Evolutionary conservation across 768 basidiomycete genomes (phyloP).

Genomic region (Gelatoporia subvermispora): DNA sequence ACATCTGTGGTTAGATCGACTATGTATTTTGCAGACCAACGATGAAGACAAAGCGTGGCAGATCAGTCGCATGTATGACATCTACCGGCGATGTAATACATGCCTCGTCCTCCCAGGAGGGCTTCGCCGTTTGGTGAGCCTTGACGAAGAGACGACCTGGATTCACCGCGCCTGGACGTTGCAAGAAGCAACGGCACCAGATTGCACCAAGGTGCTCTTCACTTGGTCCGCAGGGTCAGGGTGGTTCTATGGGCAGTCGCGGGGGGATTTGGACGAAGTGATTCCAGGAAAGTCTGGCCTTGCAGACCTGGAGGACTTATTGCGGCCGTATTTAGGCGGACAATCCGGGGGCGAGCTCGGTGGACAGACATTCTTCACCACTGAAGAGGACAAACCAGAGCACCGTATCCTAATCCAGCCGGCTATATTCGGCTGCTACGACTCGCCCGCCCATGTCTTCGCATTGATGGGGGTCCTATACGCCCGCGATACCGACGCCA

Average conservation of each 20-base stretch:
- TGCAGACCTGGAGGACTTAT: neutral
- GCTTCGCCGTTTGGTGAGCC: slow-evolving; percentile 4
- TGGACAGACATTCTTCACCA: no score
- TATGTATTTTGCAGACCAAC: slow-evolving; percentile 9
- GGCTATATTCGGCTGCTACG: neutral
- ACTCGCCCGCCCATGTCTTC: neutral
- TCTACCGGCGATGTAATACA: slow-evolving; percentile 2
- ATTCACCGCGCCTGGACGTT: slow-evolving; percentile 13
- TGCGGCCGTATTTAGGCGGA: no score
- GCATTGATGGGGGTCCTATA: no score
- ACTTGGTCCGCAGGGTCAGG: neutral
- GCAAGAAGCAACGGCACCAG: slow-evolving; percentile 4
- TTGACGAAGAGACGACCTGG: slow-evolving; percentile 10
- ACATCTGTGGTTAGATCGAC: slow-evolving; percentile 9
- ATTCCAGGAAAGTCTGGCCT: slow-evolving; percentile 1
- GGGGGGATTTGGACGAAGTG: slow-evolving; percentile 1
- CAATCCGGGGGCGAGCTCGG: no score
- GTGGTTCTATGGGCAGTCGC: neutral
- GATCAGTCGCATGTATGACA: slow-evolving; percentile 4
- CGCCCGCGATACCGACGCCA: neutral
- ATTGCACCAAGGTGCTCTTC: neutral
- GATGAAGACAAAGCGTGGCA: slow-evolving; percentile 8
- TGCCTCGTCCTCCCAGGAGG: slow-evolving; percentile 10
- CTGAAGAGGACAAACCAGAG: no score
- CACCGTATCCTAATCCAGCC: no score